Percentiles rank a stretch among this genome's conserved stretches.
These are phyloP conservation scores for Pseudopithomyces maydicus DNA, from an alignment of 2,329 filamentous ascomycete species.

Conservation along the genomic window DNA sequence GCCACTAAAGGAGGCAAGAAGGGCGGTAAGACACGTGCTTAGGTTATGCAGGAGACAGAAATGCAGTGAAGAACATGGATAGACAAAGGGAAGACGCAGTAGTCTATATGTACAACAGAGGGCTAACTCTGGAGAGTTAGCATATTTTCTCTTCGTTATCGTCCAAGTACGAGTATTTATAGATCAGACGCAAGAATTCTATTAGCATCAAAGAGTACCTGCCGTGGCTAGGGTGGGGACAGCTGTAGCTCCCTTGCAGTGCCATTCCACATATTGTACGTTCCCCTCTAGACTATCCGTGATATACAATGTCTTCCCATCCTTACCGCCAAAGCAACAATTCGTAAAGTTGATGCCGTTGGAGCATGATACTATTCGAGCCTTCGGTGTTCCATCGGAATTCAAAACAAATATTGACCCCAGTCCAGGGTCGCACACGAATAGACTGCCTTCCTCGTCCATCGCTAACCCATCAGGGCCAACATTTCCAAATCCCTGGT, in stretches of 20 bases:
- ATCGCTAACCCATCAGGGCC: slow-evolving; percentile 48
- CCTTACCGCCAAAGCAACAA: slow-evolving; percentile 48
- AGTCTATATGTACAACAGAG: no score
- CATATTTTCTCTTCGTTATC: no score
- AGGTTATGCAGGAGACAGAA: no score
- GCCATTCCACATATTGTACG: slow-evolving; percentile 41
- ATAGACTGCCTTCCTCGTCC: slow-evolving; percentile 44
- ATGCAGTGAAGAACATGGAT: background rate
- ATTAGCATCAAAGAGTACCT: no score
- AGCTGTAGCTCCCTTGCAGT: slow-evolving; percentile 24
- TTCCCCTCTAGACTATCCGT: slow-evolving; percentile 50
- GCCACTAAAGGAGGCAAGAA: background rate
- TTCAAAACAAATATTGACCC: slow-evolving; percentile 48
- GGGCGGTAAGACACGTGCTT: background rate
- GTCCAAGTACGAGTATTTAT: no score
- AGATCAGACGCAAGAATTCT: no score
- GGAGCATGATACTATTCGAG: slow-evolving; percentile 34
- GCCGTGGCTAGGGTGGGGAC: background rate
- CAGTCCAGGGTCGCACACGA: slow-evolving; percentile 34
- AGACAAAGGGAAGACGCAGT: no score
- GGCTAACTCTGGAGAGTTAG: no score
- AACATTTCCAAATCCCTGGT: slow-evolving; percentile 48
- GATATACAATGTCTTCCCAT: slow-evolving; percentile 47
- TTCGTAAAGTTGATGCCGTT: slow-evolving; percentile 47
- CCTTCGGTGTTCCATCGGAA: slow-evolving; percentile 44